These are phyloP conservation scores for Naganishia onofrii DNA, from an alignment of 768 basidiomycete genomes.

Conservation along the genomic window DNA sequence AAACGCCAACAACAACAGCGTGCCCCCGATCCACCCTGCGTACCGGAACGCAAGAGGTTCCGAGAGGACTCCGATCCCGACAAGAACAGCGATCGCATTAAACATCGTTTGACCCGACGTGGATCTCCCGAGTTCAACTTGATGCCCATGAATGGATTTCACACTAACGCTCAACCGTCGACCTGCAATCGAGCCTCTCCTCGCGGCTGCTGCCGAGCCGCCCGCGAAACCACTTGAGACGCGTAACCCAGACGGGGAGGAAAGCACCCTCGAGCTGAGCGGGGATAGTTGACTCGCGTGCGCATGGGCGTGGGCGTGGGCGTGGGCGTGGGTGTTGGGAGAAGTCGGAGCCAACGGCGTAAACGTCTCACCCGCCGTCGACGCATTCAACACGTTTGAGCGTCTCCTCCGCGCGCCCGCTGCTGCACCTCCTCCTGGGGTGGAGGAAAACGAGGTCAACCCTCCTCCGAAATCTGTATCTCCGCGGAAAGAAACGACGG, in stretches of 20 bases:
- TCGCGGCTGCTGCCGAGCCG: not conserved
- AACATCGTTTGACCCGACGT: conserved; percentile 60
- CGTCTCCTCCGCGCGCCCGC: not conserved
- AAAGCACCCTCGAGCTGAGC: not conserved
- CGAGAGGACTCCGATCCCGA: conserved; percentile 85
- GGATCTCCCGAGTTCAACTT: conserved; percentile 37
- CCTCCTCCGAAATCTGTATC: conserved; percentile 17
- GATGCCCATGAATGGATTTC: conserved; percentile 16
- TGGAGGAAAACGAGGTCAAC: not conserved
- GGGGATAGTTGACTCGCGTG: conserved; percentile 11
- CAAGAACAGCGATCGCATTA: conserved; percentile 78
- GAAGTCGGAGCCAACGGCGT: not conserved
- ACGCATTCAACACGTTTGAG: not conserved
- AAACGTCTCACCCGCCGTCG: not conserved
- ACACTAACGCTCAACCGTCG: conserved; percentile 29
- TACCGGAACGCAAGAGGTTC: conserved; percentile 88
- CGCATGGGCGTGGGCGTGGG: not conserved
- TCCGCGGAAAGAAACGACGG: conserved; percentile 18
- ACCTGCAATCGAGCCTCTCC: conserved; percentile 10
- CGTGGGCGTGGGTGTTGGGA: no score
- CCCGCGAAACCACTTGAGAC: conserved; percentile 7
- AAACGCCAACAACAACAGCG: conserved; percentile 69
- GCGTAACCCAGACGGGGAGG: not conserved
- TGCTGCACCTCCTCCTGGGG: not conserved
- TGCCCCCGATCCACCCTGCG: conserved; percentile 82